Evolutionary conservation across 805 yeast genomes (phyloP).

Genomic region (Saccharomycopsis babjevae): DNA sequence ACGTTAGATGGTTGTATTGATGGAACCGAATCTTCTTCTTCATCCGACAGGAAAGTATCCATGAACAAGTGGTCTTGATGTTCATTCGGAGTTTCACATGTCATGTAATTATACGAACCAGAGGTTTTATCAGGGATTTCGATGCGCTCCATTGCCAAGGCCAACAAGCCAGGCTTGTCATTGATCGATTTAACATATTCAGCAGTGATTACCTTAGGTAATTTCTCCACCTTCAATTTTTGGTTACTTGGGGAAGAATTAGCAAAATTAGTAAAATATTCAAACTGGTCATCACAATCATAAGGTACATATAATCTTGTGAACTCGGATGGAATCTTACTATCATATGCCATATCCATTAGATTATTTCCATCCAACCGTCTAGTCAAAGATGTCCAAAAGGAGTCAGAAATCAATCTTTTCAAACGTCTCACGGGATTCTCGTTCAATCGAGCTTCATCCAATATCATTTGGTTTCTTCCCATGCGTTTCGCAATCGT

Average conservation of each 20-base stretch:
- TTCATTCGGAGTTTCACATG: background rate
- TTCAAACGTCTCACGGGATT: constrained; percentile 75
- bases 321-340: constrained; percentile 57
- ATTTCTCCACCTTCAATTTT: constrained; percentile 57
- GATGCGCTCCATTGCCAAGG: constrained; percentile 57
- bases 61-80: background rate
- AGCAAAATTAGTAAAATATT: constrained; percentile 50
- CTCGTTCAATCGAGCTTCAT: constrained; percentile 75
- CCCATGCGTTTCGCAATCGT: constrained; percentile 80
- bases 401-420: constrained; percentile 62
- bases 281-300: constrained; percentile 59
- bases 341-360: constrained; percentile 62
- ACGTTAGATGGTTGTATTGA: background rate
- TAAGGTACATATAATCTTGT: constrained; percentile 75
- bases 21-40: background rate
- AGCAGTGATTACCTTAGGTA: constrained; percentile 69
- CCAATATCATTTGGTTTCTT: constrained; percentile 64
- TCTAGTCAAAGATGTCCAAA: constrained; percentile 76
- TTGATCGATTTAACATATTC: constrained; percentile 70
- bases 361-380: constrained; percentile 52
- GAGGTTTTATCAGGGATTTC: background rate
- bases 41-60: background rate
- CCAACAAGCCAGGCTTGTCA: constrained; percentile 74
- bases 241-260: constrained; percentile 41
- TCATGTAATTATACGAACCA: background rate